These are phyloP conservation scores for Leccinellum albellum DNA, from an alignment of 768 basidiomycete genomes.

Conservation along the genomic window DNA sequence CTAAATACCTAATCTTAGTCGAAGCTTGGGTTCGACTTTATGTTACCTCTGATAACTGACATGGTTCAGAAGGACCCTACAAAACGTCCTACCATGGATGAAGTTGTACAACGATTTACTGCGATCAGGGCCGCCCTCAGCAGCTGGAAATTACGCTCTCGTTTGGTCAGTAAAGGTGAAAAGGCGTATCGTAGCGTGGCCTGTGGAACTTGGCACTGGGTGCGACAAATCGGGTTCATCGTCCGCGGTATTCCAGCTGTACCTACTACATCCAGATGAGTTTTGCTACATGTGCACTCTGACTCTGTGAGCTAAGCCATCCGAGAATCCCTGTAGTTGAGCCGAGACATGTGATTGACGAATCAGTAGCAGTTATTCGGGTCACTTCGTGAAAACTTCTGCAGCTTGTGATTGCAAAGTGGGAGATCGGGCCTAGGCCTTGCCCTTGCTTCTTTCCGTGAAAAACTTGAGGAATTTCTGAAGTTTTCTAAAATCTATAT, in stretches of 20 bases:
- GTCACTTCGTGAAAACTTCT: neutral
- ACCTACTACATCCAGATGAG: conserved; percentile 1
- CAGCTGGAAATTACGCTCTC: conserved; percentile 29
- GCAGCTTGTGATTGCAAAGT: neutral
- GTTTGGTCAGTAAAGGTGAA: conserved; percentile 10
- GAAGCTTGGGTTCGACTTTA: conserved; percentile 24
- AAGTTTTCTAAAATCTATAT: too few species aligned
- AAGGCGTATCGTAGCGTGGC: neutral
- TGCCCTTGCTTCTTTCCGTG: too few species aligned
- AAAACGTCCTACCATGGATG: conserved; percentile 36
- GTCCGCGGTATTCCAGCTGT: conserved; percentile 16
- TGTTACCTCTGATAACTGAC: conserved; percentile 31
- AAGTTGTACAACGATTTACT: conserved; percentile 17
- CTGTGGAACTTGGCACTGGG: conserved; percentile 20
- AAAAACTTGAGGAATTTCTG: too few species aligned
- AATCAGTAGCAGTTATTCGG: too few species aligned
- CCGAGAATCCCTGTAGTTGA: neutral
- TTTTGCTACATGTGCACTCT: neutral
- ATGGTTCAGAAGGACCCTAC: conserved; percentile 38
- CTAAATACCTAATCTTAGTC: neutral
- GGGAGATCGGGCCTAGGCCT: neutral
- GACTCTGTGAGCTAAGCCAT: neutral
- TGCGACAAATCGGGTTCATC: conserved; percentile 19
- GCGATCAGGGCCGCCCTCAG: conserved; percentile 9
- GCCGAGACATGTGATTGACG: neutral